Conservation (phyloP, 2,329 filamentous ascomycete species). For the Trichoderma sp. region DNA sequence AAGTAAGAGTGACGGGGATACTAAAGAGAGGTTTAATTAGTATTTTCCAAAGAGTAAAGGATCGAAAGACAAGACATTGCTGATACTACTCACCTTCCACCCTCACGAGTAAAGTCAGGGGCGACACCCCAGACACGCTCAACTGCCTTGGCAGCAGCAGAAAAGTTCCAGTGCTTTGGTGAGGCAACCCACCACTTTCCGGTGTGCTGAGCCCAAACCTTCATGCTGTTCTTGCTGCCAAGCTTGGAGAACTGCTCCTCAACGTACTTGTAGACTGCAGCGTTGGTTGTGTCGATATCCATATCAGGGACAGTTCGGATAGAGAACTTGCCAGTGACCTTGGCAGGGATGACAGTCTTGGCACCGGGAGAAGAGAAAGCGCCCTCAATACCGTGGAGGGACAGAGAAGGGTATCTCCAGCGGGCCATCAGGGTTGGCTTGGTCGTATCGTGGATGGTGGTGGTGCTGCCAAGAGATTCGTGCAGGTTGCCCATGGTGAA, state of each 20-base stretch:
- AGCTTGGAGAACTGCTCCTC: slow-evolving; percentile 84
- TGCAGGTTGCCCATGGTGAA: slow-evolving; percentile 97
- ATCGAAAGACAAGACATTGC: slow-evolving; percentile 25
- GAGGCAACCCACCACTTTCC: slow-evolving; percentile 99
- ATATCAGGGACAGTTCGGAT: slow-evolving; percentile 98
- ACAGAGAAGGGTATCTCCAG: slow-evolving; percentile 93
- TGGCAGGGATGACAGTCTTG: slow-evolving; percentile 98
- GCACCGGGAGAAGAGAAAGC: slow-evolving; percentile 91
- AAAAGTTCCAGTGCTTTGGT: slow-evolving; percentile 99
- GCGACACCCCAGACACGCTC: slow-evolving; percentile 91
- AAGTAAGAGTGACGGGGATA: slow-evolving; percentile 95
- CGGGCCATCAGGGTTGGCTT: slow-evolving; percentile 92
- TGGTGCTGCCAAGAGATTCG: slow-evolving; percentile 87
- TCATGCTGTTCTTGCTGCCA: slow-evolving; percentile 87
- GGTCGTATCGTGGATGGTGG: slow-evolving; percentile 85
- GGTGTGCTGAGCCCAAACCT: slow-evolving; percentile 80
- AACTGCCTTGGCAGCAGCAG: slow-evolving; percentile 91
- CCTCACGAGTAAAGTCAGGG: slow-evolving; percentile 94
- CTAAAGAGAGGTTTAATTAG: slow-evolving; percentile 48
- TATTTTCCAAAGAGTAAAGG: background rate
- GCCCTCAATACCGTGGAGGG: slow-evolving; percentile 91
- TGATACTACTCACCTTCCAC: slow-evolving; percentile 68
- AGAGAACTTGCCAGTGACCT: slow-evolving; percentile 97
- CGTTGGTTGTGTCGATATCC: slow-evolving; percentile 88
- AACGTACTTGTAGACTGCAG: slow-evolving; percentile 80